phyloP scores from a whole-genome alignment of 768 basidiomycete species.

The Suillus subluteus region DNA sequence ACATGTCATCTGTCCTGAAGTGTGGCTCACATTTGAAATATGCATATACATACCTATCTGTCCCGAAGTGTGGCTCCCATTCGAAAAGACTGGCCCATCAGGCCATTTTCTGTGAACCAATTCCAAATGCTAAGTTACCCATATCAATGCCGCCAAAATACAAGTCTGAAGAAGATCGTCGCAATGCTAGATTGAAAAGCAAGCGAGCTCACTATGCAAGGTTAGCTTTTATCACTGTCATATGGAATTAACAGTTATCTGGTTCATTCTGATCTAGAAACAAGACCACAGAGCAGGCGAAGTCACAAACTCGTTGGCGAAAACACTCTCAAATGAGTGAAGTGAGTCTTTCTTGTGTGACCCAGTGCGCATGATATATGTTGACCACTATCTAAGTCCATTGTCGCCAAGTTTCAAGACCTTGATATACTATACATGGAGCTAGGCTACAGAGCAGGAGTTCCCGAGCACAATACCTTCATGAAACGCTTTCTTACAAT shows the following conservation, averaged over 20 bases:
- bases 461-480: neutral
- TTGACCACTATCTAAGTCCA: slow-evolving; percentile 1
- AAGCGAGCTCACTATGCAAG: slow-evolving; percentile 1
- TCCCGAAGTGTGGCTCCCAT: no score
- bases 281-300: neutral
- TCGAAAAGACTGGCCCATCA: neutral
- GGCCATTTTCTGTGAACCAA: neutral
- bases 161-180: neutral
- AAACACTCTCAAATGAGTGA: neutral
- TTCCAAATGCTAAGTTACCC: neutral
- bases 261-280: neutral
- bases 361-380: neutral
- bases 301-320: neutral
- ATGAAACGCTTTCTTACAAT: neutral
- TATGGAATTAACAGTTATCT: neutral
- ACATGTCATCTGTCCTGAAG: neutral
- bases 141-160: slow-evolving; percentile 1
- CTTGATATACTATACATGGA: neutral
- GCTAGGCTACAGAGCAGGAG: neutral
- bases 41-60: no score
- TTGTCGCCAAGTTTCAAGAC: neutral
- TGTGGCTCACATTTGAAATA: no score
- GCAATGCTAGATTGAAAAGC: slow-evolving; percentile 3
- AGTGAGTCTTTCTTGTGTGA: neutral
- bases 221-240: neutral